These are phyloP conservation scores for Teratosphaeria pseudoeucalypti DNA, from an alignment of 2,329 filamentous ascomycete species.

Conservation along the genomic window DNA sequence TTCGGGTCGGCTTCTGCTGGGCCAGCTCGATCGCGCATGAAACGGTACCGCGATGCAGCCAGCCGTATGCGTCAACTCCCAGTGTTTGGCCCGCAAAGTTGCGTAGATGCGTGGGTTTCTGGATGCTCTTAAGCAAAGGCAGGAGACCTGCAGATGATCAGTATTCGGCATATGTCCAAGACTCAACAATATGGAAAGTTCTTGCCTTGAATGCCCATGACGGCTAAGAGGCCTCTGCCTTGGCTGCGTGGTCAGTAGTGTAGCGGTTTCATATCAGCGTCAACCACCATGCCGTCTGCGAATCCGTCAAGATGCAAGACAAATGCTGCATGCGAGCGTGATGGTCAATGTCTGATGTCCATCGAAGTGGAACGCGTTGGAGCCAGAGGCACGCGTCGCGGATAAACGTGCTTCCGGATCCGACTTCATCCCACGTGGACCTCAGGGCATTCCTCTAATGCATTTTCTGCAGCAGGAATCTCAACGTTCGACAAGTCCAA, in stretches of 20 bases:
- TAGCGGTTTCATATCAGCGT: not conserved
- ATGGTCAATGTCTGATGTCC: not conserved
- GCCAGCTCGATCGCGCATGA: constrained; percentile 86
- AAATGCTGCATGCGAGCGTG: not conserved
- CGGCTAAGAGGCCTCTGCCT: not conserved
- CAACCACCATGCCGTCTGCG: not conserved
- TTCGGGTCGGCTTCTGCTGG: constrained; percentile 74
- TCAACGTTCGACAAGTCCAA: not conserved
- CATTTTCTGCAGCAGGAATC: not conserved
- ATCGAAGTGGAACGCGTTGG: not conserved
- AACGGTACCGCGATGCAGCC: constrained; percentile 89
- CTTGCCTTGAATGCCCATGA: constrained; percentile 30
- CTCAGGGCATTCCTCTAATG: not conserved
- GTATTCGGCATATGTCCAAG: not conserved
- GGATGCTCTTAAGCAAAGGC: constrained; percentile 89
- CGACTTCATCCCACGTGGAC: not conserved
- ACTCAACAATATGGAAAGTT: not conserved
- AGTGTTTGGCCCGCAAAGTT: constrained; percentile 80
- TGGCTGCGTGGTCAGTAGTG: not conserved
- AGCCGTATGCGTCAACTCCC: constrained; percentile 95
- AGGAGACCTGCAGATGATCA: constrained; percentile 58
- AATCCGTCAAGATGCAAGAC: not conserved
- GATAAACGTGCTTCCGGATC: not conserved
- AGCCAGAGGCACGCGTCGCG: not conserved
- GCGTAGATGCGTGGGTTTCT: constrained; percentile 76